phyloP scores from a whole-genome alignment of 768 basidiomycete genomes.

The Russula ochroleuca region DNA sequence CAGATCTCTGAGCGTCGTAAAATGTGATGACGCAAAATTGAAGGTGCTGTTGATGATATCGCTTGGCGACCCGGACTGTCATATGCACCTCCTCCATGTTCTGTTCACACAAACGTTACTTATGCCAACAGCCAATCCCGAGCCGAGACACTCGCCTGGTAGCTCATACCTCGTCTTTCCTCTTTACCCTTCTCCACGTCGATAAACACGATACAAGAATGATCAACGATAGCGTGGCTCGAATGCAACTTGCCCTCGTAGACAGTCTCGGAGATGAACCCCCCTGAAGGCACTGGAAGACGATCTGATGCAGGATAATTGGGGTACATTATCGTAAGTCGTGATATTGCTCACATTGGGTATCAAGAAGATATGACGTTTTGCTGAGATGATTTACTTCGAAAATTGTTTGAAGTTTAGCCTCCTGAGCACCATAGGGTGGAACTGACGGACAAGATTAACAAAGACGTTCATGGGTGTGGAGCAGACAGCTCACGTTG shows the following conservation, averaged over 20 bases:
- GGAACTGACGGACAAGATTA: no score
- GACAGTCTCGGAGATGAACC: slow-evolving; percentile 40
- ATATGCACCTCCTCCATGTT: neutral
- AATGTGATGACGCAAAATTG: slow-evolving; percentile 49
- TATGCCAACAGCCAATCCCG: no score
- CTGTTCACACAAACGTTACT: neutral
- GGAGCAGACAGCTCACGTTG: no score
- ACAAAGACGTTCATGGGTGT: no score
- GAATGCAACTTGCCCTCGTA: slow-evolving; percentile 38
- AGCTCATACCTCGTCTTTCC: slow-evolving; percentile 30
- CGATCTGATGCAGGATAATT: slow-evolving; percentile 38
- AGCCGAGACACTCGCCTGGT: neutral
- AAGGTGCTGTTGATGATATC: neutral
- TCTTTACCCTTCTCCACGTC: slow-evolving; percentile 39
- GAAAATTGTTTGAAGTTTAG: slow-evolving; percentile 31
- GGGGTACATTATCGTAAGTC: neutral
- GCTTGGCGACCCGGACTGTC: no score
- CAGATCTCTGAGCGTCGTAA: slow-evolving; percentile 42
- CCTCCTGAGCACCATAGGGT: slow-evolving; percentile 17
- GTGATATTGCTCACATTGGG: slow-evolving; percentile 38
- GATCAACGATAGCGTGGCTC: slow-evolving; percentile 35
- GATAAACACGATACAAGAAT: slow-evolving; percentile 43
- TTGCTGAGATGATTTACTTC: slow-evolving; percentile 36
- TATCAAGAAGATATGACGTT: slow-evolving; percentile 41
- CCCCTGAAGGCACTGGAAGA: slow-evolving; percentile 46